Evolutionary conservation across 306 rosid species (phyloP).

Genomic region (Castanopsis chinensis): DNA sequence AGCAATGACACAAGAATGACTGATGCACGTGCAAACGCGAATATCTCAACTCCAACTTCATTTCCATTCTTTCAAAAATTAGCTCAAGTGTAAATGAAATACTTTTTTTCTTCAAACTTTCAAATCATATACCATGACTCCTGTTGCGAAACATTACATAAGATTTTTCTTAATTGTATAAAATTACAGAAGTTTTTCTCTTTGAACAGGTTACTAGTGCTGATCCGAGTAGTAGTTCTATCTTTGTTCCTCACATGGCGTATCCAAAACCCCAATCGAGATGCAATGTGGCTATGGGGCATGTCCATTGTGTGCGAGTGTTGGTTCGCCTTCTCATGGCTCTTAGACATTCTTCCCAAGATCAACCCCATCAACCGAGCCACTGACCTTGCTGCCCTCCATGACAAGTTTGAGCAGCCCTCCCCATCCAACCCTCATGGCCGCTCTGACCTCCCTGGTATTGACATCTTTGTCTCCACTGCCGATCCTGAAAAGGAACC

Average conservation of each 20-base stretch:
- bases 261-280: conserved; percentile 60
- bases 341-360: conserved; percentile 68
- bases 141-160: not conserved
- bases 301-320: conserved; percentile 78
- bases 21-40: not conserved
- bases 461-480: conserved; percentile 73
- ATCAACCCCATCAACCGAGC: conserved; percentile 81
- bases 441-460: conserved; percentile 75
- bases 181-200: not conserved
- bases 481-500: conserved; percentile 86
- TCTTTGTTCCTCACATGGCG: conserved; percentile 54
- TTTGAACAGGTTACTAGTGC: conserved; percentile 52
- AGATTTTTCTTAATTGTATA: too few relatives aligned
- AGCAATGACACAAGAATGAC: not conserved
- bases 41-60: not conserved
- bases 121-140: not conserved
- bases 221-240: conserved; percentile 44
- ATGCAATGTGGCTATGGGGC: conserved; percentile 89
- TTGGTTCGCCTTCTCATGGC: conserved; percentile 89
- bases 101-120: not conserved
- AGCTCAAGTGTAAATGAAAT: not conserved
- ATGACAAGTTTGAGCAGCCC: conserved; percentile 64
- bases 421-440: conserved; percentile 53
- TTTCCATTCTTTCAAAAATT: not conserved
- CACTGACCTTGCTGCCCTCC: conserved; percentile 61